These are phyloP conservation scores for Williopsis jadinii DNA, from an alignment of 1,139 yeast genomes.

Conservation along the genomic window DNA sequence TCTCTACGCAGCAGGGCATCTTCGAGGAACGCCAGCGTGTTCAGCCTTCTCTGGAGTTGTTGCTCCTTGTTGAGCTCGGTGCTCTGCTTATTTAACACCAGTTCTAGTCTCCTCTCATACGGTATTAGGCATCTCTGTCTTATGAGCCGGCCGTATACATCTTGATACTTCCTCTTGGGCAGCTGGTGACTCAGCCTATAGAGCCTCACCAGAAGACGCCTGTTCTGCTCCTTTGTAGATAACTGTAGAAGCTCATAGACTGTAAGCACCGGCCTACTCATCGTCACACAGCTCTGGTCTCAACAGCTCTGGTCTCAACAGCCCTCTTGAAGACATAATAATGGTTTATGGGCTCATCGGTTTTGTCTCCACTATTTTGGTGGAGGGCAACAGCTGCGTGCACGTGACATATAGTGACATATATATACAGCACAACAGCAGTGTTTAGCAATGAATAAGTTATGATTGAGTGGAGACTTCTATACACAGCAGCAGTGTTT, in stretches of 20 bases:
- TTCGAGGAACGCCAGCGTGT: constrained; percentile 8
- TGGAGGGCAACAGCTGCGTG: too few species aligned
- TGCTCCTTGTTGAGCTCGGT: background rate
- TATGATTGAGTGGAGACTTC: too few species aligned
- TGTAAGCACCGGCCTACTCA: background rate
- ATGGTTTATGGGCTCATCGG: too few species aligned
- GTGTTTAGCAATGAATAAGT: too few species aligned
- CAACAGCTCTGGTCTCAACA: too few species aligned
- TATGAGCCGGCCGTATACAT: constrained; percentile 2
- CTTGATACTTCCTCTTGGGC: constrained; percentile 4
- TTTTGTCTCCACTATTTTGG: too few species aligned
- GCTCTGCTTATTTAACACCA: background rate
- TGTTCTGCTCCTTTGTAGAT: background rate
- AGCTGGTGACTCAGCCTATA: constrained; percentile 5
- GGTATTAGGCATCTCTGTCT: constrained; percentile 4
- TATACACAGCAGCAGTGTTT: too few species aligned
- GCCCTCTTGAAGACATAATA: too few species aligned
- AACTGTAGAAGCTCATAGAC: constrained; percentile 1
- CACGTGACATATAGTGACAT: too few species aligned
- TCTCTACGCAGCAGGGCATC: constrained; percentile 6
- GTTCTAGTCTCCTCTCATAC: constrained; percentile 3
- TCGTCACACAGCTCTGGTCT: too few species aligned
- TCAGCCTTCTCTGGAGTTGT: constrained; percentile 3
- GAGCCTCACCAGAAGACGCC: constrained; percentile 3
- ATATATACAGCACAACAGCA: too few species aligned